A percentile compares a stretch with the other conserved stretches of the same genome.
Evolutionary conservation across 106 monocot genomes (phyloP).

Genomic region (Platanthera zijinensis): DNA sequence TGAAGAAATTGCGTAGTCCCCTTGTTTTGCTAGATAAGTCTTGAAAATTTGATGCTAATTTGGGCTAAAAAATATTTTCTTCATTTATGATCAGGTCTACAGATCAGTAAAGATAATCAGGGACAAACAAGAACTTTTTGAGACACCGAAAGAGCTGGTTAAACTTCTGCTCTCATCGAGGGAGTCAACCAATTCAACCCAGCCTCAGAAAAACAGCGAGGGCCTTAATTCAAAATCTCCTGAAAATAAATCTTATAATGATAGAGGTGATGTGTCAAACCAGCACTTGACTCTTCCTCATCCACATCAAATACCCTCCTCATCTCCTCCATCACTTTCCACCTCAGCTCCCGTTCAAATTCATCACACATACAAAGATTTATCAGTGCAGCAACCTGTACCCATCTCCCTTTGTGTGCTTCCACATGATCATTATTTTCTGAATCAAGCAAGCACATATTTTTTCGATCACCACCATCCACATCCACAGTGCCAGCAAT

Average conservation of each 20-base stretch:
- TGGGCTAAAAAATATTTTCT: background rate
- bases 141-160: slow-evolving; percentile 77
- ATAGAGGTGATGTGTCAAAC: slow-evolving; percentile 32
- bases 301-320: slow-evolving; percentile 31
- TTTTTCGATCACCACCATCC: slow-evolving; percentile 18
- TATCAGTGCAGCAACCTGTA: background rate
- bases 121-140: slow-evolving; percentile 87
- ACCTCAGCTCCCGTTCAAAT: slow-evolving; percentile 17
- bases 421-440: slow-evolving; percentile 22
- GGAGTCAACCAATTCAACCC: slow-evolving; percentile 22
- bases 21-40: background rate
- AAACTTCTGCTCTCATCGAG: slow-evolving; percentile 62
- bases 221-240: slow-evolving; percentile 19
- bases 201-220: slow-evolving; percentile 21
- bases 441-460: slow-evolving; percentile 35
- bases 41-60: background rate
- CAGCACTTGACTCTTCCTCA: slow-evolving; percentile 55
- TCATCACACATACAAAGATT: slow-evolving; percentile 9
- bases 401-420: slow-evolving; percentile 15
- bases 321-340: background rate
- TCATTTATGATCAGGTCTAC: slow-evolving; percentile 45
- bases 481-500: background rate
- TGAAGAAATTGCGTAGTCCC: too few relatives aligned
- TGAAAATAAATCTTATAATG: slow-evolving; percentile 39
- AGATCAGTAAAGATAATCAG: slow-evolving; percentile 85